phyloP scores from a whole-genome alignment of 176 grass and related monocot species.

The Phyllostachys edulis region DNA sequence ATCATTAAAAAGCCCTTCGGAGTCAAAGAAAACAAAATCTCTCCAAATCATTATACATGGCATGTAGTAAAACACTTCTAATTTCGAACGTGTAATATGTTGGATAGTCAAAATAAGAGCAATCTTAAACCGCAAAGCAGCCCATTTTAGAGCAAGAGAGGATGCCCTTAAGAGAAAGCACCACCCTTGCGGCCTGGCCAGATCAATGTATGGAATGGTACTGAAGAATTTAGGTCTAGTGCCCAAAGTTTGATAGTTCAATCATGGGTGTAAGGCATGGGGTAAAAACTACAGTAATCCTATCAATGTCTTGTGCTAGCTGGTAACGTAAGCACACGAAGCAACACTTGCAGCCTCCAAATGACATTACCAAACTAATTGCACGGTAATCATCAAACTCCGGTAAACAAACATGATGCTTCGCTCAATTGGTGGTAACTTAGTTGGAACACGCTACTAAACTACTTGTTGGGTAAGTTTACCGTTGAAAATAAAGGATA shows the following conservation, averaged over 20 bases:
- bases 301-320: not conserved
- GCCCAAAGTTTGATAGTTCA: not conserved
- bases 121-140: conserved; percentile 7
- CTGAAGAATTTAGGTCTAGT: not conserved
- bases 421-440: not conserved
- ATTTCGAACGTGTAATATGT: not conserved
- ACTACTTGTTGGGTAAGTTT: not conserved
- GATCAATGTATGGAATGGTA: not conserved
- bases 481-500: not conserved
- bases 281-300: not conserved
- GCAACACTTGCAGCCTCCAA: not conserved
- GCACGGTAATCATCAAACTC: not conserved
- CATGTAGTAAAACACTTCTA: conserved; percentile 23
- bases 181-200: not conserved
- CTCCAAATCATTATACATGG: not conserved
- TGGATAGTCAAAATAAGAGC: not conserved
- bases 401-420: not conserved
- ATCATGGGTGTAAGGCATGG: not conserved
- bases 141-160: not conserved
- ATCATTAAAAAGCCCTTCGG: conserved; percentile 12
- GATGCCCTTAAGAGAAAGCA: not conserved
- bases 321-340: not conserved
- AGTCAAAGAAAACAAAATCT: conserved; percentile 27
- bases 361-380: conserved; percentile 4
- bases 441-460: not conserved